phyloP scores from a whole-genome alignment of 2,329 filamentous ascomycete genomes.

The Calycina herbarum region DNA sequence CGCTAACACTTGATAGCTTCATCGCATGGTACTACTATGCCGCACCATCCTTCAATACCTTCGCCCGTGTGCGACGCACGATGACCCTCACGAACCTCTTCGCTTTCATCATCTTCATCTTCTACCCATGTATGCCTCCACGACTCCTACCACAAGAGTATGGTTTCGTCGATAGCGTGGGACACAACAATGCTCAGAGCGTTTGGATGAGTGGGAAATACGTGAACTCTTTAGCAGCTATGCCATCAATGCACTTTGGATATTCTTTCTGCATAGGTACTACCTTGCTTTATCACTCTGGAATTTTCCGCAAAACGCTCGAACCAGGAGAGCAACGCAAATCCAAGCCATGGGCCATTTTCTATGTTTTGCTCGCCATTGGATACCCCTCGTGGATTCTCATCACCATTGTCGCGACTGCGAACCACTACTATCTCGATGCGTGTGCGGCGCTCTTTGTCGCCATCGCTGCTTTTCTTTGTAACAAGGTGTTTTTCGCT shows the following conservation, averaged over 20 bases:
- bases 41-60: conserved; percentile 49
- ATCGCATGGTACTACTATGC: conserved; percentile 65
- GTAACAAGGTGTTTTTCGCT: conserved; percentile 50
- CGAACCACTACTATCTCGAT: conserved; percentile 56
- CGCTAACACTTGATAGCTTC: conserved; percentile 46
- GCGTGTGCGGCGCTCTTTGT: conserved; percentile 49
- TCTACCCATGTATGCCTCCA: conserved; percentile 55
- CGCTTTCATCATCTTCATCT: conserved; percentile 52
- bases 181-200: conserved; percentile 49
- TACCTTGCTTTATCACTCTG: conserved; percentile 54
- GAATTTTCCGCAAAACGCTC: conserved; percentile 41
- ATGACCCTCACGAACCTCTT: conserved; percentile 55
- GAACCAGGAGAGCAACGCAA: conserved; percentile 46
- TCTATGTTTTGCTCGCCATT: conserved; percentile 45
- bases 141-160: conserved; percentile 50
- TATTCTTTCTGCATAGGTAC: conserved; percentile 54
- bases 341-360: conserved; percentile 43
- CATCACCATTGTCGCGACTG: conserved; percentile 52
- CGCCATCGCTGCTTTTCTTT: conserved; percentile 46
- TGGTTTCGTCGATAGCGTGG: conserved; percentile 51
- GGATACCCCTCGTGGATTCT: conserved; percentile 49
- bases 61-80: conserved; percentile 48
- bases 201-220: conserved; percentile 53
- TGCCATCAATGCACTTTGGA: conserved; percentile 56
- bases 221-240: conserved; percentile 51